Percentiles rank a stretch among this genome's conserved stretches.
Conservation (phyloP, 2,329 filamentous ascomycete species). For the Xylariomycetidae sp. region DNA sequence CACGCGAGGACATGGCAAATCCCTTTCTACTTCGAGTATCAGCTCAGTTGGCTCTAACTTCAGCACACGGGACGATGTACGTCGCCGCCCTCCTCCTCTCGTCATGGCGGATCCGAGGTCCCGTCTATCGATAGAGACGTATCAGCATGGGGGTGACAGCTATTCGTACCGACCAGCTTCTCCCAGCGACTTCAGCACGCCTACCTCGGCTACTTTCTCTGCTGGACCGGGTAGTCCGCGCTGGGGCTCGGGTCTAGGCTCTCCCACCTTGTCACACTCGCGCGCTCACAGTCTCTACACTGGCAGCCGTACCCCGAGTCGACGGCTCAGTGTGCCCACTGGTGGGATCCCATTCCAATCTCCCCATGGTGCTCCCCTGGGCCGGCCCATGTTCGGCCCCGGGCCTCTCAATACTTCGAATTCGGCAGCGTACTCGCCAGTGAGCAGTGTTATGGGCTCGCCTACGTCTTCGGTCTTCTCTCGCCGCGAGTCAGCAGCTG, state of each 20-base stretch:
- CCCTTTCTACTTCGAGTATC: constrained; percentile 81
- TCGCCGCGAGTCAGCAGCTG: constrained; percentile 61
- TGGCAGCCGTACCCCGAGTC: constrained; percentile 59
- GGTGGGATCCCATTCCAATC: constrained; percentile 68
- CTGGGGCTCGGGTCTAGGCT: constrained; percentile 62
- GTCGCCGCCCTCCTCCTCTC: constrained; percentile 71
- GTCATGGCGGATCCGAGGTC: constrained; percentile 74
- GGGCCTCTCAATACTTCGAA: constrained; percentile 50
- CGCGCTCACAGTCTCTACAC: constrained; percentile 67
- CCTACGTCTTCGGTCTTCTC: constrained; percentile 62
- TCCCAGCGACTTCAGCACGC: constrained; percentile 71
- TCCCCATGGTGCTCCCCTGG: constrained; percentile 49
- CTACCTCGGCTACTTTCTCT: constrained; percentile 77
- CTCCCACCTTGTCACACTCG: constrained; percentile 64
- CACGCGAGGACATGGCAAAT: constrained; percentile 76
- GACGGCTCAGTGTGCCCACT: constrained; percentile 78
- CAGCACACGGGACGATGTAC: constrained; percentile 57
- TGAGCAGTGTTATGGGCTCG: constrained; percentile 54
- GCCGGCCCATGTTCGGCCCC: constrained; percentile 49
- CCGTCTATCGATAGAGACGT: constrained; percentile 62
- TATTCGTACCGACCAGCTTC: constrained; percentile 62
- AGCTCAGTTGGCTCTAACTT: constrained; percentile 62
- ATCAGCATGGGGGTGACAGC: constrained; percentile 57
- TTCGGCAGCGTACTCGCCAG: constrained; percentile 48
- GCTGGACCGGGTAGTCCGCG: constrained; percentile 70